A percentile compares a stretch with the other conserved stretches of the same genome.
Conservation (phyloP, 2,329 filamentous ascomycete species). For the Fusarium dlaminii region DNA sequence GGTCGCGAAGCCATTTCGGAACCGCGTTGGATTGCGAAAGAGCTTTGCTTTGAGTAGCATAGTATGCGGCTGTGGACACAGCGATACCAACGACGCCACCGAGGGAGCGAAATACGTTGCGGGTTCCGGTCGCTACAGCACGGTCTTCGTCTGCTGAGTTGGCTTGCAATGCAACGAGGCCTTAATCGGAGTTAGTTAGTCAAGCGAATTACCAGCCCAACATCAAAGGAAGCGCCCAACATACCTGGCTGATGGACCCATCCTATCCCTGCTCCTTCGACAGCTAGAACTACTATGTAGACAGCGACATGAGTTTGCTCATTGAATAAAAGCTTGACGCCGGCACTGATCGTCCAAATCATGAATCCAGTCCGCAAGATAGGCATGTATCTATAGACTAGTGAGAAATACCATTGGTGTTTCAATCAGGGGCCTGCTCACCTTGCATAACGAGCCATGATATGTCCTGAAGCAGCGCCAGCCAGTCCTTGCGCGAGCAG, state of each 20-base stretch:
- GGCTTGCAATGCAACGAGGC: not conserved
- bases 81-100: not conserved
- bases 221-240: rapidly evolving
- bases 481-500: not conserved
- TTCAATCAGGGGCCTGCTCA: rapidly evolving
- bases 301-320: not conserved
- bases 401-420: rapidly evolving
- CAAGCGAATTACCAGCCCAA: rapidly evolving
- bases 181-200: rapidly evolving
- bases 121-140: not conserved
- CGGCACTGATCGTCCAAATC: not conserved
- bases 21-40: rapidly evolving
- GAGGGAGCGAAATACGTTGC: not conserved
- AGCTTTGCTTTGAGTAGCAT: rapidly evolving
- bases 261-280: not conserved
- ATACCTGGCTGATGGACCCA: conserved; percentile 8
- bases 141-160: not conserved
- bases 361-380: not conserved
- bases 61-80: not conserved
- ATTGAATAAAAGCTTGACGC: not conserved
- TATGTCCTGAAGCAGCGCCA: not conserved
- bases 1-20: not conserved
- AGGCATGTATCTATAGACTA: not conserved
- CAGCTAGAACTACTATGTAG: not conserved
- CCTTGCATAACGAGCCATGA: not conserved